Evolutionary conservation across 2,329 filamentous ascomycete genomes (phyloP), one percentile per base, ranked within the genome.

Genomic region (Reticulascus tulasneorum): DNA sequence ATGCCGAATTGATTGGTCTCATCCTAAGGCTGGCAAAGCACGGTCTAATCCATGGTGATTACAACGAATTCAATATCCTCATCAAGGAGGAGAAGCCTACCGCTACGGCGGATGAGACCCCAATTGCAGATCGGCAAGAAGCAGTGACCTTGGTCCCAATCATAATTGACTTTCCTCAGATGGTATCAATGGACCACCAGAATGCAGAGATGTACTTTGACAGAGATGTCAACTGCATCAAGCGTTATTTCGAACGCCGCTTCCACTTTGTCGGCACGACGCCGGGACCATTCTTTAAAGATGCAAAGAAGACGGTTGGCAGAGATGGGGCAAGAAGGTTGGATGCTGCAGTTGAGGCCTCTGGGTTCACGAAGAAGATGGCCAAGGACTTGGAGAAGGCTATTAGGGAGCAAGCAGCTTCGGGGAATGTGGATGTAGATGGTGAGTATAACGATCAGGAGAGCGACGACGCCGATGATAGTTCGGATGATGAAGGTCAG

Each of bases 191-290:
- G 58, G 88, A 95, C 49, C 93, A 98, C 56, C 64, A 72, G 23
- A 96, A 98, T 54, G 94, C 93, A 13, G 85, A 95, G 56, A 94
- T 90, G 77, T 97, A 98, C 63, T 98, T 98, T 59, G 86, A 97
- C 57, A 82, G 93, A 46, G 93, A 98, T 52, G 90, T 98, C 11
- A 81, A 86, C 45, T 98, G 94, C 62, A 84, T 98, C 53, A 97
- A 96, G 66, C 80, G 86, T 21, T 98, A 94, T 60, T 98, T 98
- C 56, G 75, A 86, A 54, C 75, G 90, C 16, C 79, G 88, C 20
- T 98, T 95, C 60, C 82, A 88, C 48, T 98, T 97, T 56, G 80
- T 80, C 4, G 84, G 82, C 56, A 84, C 90, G 24, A 79, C 84
- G 44, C 79, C 82, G 0, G 94, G 93, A 0, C 94, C 93, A 0